These are phyloP conservation scores for Lindgomyces ingoldianus DNA, from an alignment of 495 filamentous ascomycete genomes.

Conservation along the genomic window DNA sequence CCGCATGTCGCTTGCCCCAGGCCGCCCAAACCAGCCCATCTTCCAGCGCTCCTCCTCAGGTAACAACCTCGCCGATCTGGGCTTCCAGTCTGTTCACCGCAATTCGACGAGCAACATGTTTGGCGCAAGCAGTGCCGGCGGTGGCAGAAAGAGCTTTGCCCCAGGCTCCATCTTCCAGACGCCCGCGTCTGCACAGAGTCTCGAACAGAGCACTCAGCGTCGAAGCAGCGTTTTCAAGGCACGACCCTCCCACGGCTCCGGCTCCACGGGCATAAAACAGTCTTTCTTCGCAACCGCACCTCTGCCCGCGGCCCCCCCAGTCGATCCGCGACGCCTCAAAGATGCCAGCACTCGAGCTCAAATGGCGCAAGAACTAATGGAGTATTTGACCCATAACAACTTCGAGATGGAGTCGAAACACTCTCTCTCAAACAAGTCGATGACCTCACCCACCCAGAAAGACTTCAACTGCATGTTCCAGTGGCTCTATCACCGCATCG, in stretches of 20 bases:
- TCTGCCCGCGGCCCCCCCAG: conserved; percentile 71
- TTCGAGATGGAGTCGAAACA: conserved; percentile 99
- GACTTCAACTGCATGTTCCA: conserved; percentile 97
- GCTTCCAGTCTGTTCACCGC: conserved; percentile 82
- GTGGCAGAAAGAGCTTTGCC: conserved; percentile 70
- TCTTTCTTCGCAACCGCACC: conserved; percentile 91
- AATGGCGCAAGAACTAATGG: conserved; percentile 84
- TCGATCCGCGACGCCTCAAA: conserved; percentile 85
- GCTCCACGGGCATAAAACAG: conserved; percentile 59
- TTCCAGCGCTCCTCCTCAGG: conserved; percentile 84
- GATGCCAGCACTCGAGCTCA: conserved; percentile 73
- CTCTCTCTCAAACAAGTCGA: conserved; percentile 78
- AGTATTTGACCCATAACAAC: conserved; percentile 85
- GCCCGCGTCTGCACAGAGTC: conserved; percentile 44
- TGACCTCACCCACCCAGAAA: conserved; percentile 93
- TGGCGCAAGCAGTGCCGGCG: conserved; percentile 52
- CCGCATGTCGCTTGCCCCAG: conserved; percentile 78
- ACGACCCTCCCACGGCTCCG: conserved; percentile 61
- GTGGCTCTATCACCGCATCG: conserved; percentile 93
- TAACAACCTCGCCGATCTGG: conserved; percentile 69
- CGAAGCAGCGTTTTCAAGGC: conserved; percentile 82
- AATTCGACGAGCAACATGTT: conserved; percentile 73
- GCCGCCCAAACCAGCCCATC: conserved; percentile 77
- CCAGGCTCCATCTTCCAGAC: conserved; percentile 54
- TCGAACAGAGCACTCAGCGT: conserved; percentile 60